Evolutionary conservation across 2,329 filamentous ascomycete genomes (phyloP).

Genomic region (Periglandula ipomoeae): DNA sequence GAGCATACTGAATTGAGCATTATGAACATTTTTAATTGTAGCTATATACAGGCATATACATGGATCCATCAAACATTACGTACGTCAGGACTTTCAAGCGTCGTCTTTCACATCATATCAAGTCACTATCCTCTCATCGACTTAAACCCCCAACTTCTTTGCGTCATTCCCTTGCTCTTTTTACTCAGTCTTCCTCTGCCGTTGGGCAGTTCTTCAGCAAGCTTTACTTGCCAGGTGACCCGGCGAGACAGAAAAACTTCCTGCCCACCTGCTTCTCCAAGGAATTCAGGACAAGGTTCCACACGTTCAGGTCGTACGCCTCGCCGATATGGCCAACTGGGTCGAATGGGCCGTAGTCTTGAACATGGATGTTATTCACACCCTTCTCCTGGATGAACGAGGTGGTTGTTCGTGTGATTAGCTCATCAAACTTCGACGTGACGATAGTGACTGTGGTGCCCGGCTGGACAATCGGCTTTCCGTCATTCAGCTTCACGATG

Average conservation of each 20-base stretch:
- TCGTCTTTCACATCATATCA: too few species aligned
- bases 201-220: too few species aligned
- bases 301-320: constrained; percentile 10
- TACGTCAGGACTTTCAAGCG: too few species aligned
- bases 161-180: too few species aligned
- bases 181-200: too few species aligned
- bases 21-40: too few species aligned
- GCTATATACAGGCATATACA: background rate
- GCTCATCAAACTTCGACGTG: constrained; percentile 7
- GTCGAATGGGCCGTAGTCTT: constrained; percentile 11
- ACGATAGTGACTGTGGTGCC: constrained; percentile 11
- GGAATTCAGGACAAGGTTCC: constrained; percentile 11
- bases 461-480: constrained; percentile 10
- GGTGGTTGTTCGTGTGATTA: constrained; percentile 9
- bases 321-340: constrained; percentile 10
- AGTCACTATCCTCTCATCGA: too few species aligned
- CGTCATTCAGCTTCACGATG: constrained; percentile 9
- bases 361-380: constrained; percentile 12
- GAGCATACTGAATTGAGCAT: too few species aligned
- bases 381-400: constrained; percentile 11
- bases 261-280: constrained; percentile 9
- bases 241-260: constrained; percentile 4
- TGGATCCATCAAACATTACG: background rate
- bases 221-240: constrained; percentile 9
- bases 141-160: too few species aligned